Evolutionary conservation across 495 filamentous ascomycete genomes (phyloP).

Genomic region (Xylaria telfairii): DNA sequence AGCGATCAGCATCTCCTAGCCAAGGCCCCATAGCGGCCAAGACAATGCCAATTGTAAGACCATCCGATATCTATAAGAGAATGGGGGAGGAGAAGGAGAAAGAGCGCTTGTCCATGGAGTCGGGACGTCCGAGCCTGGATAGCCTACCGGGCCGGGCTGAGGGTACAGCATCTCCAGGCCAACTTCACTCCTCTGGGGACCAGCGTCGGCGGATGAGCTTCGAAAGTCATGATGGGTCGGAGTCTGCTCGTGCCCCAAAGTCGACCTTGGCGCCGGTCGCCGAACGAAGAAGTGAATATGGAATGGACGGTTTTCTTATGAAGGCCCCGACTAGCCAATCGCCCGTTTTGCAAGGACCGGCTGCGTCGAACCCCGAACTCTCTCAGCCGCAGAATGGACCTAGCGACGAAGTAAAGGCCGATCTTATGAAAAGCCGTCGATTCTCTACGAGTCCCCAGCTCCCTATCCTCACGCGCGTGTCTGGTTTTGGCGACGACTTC

Average conservation of each 20-base stretch:
- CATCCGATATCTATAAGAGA: conserved; percentile 80
- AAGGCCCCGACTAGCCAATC: conserved; percentile 23
- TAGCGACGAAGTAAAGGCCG: conserved; percentile 16
- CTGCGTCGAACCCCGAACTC: conserved; percentile 12
- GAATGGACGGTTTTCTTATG: conserved; percentile 50
- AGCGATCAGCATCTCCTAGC: conserved; percentile 45
- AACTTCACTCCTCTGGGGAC: conserved; percentile 25
- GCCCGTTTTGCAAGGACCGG: not conserved
- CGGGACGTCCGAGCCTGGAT: conserved; percentile 54
- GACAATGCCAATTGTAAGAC: conserved; percentile 69
- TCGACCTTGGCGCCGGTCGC: conserved; percentile 59
- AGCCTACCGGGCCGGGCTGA: conserved; percentile 34
- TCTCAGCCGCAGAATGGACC: not conserved
- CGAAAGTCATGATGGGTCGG: conserved; percentile 39
- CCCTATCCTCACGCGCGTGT: conserved; percentile 69
- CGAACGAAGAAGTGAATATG: conserved; percentile 65
- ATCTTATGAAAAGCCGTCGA: conserved; percentile 29
- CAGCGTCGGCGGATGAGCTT: conserved; percentile 33
- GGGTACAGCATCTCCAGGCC: conserved; percentile 10
- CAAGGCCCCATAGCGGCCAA: conserved; percentile 43
- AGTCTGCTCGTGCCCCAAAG: conserved; percentile 39
- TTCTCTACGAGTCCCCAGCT: conserved; percentile 60
- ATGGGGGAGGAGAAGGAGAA: conserved; percentile 69
- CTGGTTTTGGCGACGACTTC: conserved; percentile 64
- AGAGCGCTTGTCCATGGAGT: conserved; percentile 61